Evolutionary conservation across 345 rosid species (phyloP).

Genomic region (Melaleuca quinquenervia): DNA sequence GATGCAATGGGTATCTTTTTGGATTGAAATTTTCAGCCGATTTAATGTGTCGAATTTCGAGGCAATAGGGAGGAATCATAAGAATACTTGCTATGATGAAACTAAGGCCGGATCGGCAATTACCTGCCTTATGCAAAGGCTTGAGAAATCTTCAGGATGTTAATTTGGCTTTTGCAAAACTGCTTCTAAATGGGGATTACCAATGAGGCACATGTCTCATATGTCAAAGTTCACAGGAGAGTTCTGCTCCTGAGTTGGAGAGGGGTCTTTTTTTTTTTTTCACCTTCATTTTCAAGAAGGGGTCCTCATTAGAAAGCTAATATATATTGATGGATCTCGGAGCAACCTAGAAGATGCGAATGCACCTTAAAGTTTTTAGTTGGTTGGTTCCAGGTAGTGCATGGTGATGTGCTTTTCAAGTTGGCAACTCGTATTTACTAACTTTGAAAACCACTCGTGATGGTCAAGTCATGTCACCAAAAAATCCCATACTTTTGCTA

Average conservation of each 20-base stretch:
- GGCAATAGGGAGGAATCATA: neutral
- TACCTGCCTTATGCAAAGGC: neutral
- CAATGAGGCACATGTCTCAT: no score
- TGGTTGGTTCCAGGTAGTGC: neutral
- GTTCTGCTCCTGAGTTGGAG: neutral
- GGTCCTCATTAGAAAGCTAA: neutral
- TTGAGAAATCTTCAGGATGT: neutral
- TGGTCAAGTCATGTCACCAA: neutral
- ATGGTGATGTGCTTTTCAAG: neutral
- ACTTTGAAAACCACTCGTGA: no score
- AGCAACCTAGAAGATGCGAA: neutral
- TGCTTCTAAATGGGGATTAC: neutral
- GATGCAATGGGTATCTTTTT: neutral
- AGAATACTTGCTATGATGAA: neutral
- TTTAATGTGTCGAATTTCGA: neutral
- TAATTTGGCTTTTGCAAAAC: neutral
- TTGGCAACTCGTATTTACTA: neutral
- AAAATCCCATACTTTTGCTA: neutral
- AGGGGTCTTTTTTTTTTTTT: neutral
- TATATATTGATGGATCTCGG: neutral
- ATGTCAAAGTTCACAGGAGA: neutral
- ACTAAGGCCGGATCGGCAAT: neutral
- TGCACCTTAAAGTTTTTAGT: neutral
- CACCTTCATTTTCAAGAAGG: neutral
- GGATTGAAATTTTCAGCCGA: neutral